phyloP scores from a whole-genome alignment of 495 filamentous ascomycete genomes.

The Tuber magnatum region DNA sequence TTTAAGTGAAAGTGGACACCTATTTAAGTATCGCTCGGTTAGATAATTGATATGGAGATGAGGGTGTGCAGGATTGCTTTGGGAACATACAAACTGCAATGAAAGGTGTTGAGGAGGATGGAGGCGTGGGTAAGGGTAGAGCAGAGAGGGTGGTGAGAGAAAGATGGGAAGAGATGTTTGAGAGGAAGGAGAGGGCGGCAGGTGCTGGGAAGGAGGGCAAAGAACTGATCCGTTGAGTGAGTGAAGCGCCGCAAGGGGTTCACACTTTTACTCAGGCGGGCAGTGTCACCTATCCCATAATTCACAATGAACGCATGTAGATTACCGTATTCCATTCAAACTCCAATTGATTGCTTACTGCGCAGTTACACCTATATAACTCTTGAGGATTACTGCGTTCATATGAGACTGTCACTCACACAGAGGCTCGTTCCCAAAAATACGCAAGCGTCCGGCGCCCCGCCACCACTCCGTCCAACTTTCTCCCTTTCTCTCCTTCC shows the following conservation, averaged over 20 bases:
- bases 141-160: slow-evolving; percentile 14
- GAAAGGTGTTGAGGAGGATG: slow-evolving; percentile 12
- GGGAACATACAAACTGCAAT: slow-evolving; percentile 12
- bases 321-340: neutral
- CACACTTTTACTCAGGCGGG: neutral
- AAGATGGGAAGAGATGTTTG: slow-evolving; percentile 8
- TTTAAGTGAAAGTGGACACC: slow-evolving; percentile 16
- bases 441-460: neutral
- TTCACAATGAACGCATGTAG: neutral
- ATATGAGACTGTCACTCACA: neutral
- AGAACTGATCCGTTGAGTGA: neutral
- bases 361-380: neutral
- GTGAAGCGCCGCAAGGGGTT: neutral
- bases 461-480: neutral
- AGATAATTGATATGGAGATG: neutral
- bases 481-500: neutral
- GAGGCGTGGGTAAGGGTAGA: slow-evolving; percentile 13
- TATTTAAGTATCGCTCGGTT: slow-evolving; percentile 13
- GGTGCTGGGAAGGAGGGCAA: neutral
- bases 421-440: neutral
- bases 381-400: neutral
- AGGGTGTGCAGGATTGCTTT: slow-evolving; percentile 14
- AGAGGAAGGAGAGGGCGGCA: neutral
- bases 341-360: neutral
- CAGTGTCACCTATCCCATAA: neutral